Evolutionary conservation across 305 asterid genomes (phyloP).

Genomic region (Fraxinus paxiana): DNA sequence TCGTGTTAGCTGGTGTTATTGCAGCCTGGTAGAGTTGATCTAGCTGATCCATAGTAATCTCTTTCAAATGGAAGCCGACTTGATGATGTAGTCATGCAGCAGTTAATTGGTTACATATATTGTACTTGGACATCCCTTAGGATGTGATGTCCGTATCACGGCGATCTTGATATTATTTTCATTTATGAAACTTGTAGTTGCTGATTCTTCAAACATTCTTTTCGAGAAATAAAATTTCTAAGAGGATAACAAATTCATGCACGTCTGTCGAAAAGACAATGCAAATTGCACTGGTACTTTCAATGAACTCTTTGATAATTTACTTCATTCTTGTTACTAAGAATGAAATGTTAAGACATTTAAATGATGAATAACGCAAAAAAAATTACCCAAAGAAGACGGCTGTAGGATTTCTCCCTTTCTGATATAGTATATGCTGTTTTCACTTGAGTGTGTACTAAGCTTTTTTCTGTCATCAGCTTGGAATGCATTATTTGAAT

Average conservation of each 20-base stretch:
- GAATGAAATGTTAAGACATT: not conserved
- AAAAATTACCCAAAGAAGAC: not conserved
- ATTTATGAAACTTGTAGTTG: not conserved
- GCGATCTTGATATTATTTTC: not conserved
- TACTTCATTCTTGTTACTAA: not conserved
- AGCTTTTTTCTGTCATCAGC: not conserved
- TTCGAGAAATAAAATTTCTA: not conserved
- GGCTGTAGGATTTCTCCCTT: conserved; percentile 3
- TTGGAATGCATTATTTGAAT: conserved; percentile 1
- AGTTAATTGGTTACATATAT: not conserved
- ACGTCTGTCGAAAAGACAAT: not conserved
- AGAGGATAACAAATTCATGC: not conserved
- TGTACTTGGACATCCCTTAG: conserved; percentile 1
- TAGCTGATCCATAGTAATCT: not conserved
- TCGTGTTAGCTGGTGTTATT: not conserved
- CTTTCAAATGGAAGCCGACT: not conserved
- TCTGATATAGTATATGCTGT: not conserved
- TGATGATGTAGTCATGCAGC: conserved; percentile 3
- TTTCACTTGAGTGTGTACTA: not conserved
- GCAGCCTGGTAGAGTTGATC: not conserved
- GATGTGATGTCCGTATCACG: not conserved
- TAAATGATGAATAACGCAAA: not conserved
- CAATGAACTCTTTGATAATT: not conserved
- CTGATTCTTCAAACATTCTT: not conserved
- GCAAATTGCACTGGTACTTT: not conserved